Evolutionary conservation across 2,329 filamentous ascomycete genomes (phyloP).

Genomic region (Pezizomycotina sp.): DNA sequence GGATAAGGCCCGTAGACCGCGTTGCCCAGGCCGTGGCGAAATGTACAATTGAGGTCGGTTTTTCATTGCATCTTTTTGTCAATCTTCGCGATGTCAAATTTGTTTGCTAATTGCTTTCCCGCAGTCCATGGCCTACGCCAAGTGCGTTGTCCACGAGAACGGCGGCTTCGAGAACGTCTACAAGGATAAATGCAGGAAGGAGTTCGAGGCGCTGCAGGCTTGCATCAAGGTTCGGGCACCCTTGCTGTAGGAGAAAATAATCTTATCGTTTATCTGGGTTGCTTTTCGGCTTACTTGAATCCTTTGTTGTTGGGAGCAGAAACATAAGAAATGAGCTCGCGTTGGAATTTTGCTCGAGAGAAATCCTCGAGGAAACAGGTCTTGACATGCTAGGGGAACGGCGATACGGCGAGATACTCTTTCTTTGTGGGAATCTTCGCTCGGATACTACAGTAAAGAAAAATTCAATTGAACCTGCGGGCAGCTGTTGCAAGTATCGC

Average conservation of each 20-base stretch:
- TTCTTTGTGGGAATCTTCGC: no score
- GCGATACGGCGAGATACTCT: no score
- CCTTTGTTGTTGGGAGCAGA: background rate
- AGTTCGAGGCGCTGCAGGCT: conserved; percentile 40
- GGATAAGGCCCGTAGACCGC: conserved; percentile 49
- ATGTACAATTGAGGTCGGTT: conserved; percentile 46
- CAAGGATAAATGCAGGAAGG: conserved; percentile 74
- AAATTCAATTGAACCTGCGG: no score
- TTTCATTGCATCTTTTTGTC: background rate
- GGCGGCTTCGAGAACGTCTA: conserved; percentile 80
- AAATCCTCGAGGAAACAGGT: no score
- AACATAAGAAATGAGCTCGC: no score
- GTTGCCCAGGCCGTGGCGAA: conserved; percentile 50
- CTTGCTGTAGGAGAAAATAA: no score
- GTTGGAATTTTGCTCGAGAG: no score
- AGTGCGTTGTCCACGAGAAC: conserved; percentile 75
- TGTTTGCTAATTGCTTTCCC: background rate
- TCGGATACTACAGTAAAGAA: no score
- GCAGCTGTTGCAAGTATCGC: no score
- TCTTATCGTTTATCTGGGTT: no score
- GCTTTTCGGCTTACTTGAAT: background rate
- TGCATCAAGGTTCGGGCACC: conserved; percentile 9
- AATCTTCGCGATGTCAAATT: conserved; percentile 9
- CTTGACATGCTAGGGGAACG: no score
- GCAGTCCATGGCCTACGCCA: conserved; percentile 70